Conservation (phyloP, 192 early-diverging fungal genomes). For the Gigaspora rosea region DNA sequence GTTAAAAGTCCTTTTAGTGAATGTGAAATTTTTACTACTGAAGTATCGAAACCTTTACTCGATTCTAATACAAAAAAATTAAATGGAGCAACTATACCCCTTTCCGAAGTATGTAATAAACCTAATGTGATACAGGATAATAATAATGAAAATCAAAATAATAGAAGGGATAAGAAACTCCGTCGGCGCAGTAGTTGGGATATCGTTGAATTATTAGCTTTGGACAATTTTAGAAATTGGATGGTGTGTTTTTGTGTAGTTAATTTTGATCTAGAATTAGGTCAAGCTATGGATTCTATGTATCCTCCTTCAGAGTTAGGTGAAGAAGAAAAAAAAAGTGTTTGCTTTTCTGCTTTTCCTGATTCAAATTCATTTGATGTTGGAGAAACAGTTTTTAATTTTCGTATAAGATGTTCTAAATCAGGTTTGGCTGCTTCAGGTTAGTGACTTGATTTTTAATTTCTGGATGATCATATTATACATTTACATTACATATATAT, state of each 20-base stretch:
- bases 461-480: not conserved
- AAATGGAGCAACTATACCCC: not conserved
- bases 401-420: constrained; percentile 64
- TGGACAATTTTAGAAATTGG: constrained; percentile 62
- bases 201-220: constrained; percentile 43
- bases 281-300: constrained; percentile 70
- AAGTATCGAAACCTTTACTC: not conserved
- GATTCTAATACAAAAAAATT: not conserved
- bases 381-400: constrained; percentile 73
- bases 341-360: constrained; percentile 78
- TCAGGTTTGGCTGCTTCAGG: constrained; percentile 56
- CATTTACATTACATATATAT: too few species aligned
- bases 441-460: constrained; percentile 24
- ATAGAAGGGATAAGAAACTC: constrained; percentile 33
- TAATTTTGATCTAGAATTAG: constrained; percentile 84
- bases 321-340: constrained; percentile 69
- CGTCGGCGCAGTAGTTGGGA: constrained; percentile 43
- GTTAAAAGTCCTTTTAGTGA: constrained; percentile 17
- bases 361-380: constrained; percentile 77
- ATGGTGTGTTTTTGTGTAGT: constrained; percentile 73
- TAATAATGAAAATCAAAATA: constrained; percentile 20
- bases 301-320: constrained; percentile 73
- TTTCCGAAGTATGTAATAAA: not conserved
- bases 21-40: constrained; percentile 18
- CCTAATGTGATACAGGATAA: not conserved